Percentiles rank a stretch among this genome's conserved stretches.
phyloP scores from a whole-genome alignment of 2,329 filamentous ascomycete species.

The Phialophora tarda region DNA sequence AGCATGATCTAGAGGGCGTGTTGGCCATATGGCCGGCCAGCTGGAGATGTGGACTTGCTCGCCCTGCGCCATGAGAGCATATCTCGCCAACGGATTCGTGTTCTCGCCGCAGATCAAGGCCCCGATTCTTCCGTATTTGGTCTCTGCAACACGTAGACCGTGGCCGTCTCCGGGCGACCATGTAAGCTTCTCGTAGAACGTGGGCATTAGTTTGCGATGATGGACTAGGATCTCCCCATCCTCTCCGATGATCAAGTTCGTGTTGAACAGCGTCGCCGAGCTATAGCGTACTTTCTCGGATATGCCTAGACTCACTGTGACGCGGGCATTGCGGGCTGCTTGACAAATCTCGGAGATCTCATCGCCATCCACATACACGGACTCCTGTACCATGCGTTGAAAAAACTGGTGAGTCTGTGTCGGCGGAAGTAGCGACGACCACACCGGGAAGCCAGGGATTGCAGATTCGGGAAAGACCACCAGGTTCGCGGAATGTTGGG shows the following conservation, averaged over 20 bases:
- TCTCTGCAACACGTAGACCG: conserved; percentile 56
- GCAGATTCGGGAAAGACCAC: conserved; percentile 62
- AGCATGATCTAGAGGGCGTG: conserved; percentile 40
- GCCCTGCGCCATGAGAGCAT: conserved; percentile 59
- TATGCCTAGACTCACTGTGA: conserved; percentile 58
- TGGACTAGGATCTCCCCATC: conserved; percentile 57
- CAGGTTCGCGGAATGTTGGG: conserved; percentile 53
- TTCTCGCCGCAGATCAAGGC: conserved; percentile 64
- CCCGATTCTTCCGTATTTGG: conserved; percentile 55
- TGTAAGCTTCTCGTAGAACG: conserved; percentile 63
- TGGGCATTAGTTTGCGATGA: conserved; percentile 61
- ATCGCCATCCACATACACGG: conserved; percentile 54
- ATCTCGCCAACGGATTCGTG: conserved; percentile 62
- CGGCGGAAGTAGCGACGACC: conserved; percentile 56
- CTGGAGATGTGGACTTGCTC: conserved; percentile 62
- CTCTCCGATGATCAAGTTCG: conserved; percentile 55
- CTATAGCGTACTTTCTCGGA: conserved; percentile 55
- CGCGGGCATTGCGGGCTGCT: conserved; percentile 46
- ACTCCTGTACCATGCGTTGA: conserved; percentile 53
- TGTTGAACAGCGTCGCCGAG: conserved; percentile 58
- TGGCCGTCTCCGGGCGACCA: conserved; percentile 61
- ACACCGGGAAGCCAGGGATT: conserved; percentile 61
- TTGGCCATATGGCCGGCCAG: conserved; percentile 64
- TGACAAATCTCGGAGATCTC: conserved; percentile 53
- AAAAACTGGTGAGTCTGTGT: conserved; percentile 57